Percentiles rank a stretch among this genome's conserved stretches.
Conservation (phyloP, 2,329 filamentous ascomycete species). For the Sarocladiaceae sp. region DNA sequence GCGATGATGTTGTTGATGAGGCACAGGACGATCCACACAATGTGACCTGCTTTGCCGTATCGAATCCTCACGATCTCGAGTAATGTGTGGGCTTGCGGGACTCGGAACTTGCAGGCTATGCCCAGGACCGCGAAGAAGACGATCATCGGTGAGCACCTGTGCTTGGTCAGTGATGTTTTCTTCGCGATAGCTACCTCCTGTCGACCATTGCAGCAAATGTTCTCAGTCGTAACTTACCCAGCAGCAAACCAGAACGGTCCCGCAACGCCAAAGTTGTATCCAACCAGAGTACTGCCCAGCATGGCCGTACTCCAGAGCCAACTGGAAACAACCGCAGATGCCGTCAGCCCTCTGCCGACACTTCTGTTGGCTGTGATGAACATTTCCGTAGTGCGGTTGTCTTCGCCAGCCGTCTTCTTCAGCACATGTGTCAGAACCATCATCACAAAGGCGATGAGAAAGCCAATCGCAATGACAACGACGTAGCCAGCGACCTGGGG, state of each 20-base stretch:
- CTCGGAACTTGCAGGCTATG: conserved; percentile 44
- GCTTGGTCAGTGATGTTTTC: too few species aligned
- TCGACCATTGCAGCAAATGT: too few species aligned
- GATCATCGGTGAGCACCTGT: conserved; percentile 43
- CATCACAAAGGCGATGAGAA: conserved; percentile 34
- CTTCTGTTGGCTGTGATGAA: conserved; percentile 48
- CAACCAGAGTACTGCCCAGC: conserved; percentile 42
- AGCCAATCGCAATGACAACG: conserved; percentile 27
- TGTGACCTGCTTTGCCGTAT: conserved; percentile 40
- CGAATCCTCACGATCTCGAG: conserved; percentile 47
- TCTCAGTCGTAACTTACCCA: conserved; percentile 24
- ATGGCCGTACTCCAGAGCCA: conserved; percentile 50
- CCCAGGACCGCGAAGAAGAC: conserved; percentile 47
- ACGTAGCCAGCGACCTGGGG: conserved; percentile 24
- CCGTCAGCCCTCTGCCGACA: conserved; percentile 43
- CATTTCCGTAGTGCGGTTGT: conserved; percentile 48
- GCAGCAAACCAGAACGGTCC: conserved; percentile 53
- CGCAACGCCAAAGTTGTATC: conserved; percentile 47
- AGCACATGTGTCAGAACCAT: conserved; percentile 38
- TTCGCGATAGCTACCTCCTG: too few species aligned
- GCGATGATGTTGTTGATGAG: conserved; percentile 49
- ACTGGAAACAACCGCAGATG: conserved; percentile 45
- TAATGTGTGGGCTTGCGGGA: conserved; percentile 47
- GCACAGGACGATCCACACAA: conserved; percentile 45
- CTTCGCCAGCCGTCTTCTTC: conserved; percentile 43